These are phyloP conservation scores for Aspergillus pseudoterreus DNA, from an alignment of 2,329 filamentous ascomycete genomes.

Conservation along the genomic window DNA sequence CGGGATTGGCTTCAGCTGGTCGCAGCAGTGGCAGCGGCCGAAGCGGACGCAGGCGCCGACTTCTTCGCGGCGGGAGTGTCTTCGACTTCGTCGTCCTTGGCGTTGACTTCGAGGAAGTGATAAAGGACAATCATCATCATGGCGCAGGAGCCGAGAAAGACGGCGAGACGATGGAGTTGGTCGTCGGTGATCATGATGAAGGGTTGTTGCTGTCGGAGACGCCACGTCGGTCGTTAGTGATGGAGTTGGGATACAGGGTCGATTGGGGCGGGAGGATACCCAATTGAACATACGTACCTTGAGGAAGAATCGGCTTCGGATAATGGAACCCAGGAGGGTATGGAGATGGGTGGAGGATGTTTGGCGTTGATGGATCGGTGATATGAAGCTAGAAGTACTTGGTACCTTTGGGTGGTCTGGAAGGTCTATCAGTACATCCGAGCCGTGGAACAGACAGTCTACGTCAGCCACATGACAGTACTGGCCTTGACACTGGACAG, in stretches of 20 bases:
- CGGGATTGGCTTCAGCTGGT: conserved; percentile 15
- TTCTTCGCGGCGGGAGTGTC: conserved; percentile 11
- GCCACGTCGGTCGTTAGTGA: not conserved
- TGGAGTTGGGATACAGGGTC: not conserved
- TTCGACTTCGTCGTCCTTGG: conserved; percentile 50
- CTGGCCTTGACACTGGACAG: no score
- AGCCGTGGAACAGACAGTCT: no score
- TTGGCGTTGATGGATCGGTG: no score
- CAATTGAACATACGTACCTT: no score
- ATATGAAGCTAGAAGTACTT: no score
- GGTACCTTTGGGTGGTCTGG: no score
- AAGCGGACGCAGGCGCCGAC: not conserved
- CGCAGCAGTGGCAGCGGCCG: not conserved
- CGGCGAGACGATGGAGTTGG: conserved; percentile 84
- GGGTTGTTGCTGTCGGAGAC: not conserved
- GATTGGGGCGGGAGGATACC: not conserved
- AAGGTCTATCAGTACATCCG: no score
- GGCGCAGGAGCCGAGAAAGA: conserved; percentile 84
- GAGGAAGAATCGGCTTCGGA: no score
- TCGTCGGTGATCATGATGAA: conserved; percentile 82
- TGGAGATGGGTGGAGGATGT: not conserved
- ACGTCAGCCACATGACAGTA: no score
- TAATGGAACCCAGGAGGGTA: no score
- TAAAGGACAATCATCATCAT: conserved; percentile 94
- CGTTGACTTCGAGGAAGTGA: conserved; percentile 94